A percentile compares a stretch with the other conserved stretches of the same genome.
These are phyloP conservation scores for Centaurea solstitialis DNA, from an alignment of 129 eudicot species.

Conservation along the genomic window DNA sequence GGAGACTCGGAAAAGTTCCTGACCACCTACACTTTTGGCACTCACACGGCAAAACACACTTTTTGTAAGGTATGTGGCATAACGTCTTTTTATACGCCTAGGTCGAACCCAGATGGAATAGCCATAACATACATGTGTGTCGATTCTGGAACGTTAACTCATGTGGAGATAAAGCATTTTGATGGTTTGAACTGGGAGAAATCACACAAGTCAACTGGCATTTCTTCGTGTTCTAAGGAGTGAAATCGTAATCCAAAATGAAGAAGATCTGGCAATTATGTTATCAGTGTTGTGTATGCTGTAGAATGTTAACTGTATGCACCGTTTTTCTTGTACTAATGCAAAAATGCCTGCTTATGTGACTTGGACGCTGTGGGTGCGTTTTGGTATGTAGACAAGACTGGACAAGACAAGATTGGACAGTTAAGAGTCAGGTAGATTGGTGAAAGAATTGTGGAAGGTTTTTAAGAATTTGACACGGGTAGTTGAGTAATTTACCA, in stretches of 20 bases:
- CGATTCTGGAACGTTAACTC: slow-evolving; percentile 70
- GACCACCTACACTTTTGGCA: slow-evolving; percentile 84
- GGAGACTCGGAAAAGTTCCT: slow-evolving; percentile 58
- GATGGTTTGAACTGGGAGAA: slow-evolving; percentile 87
- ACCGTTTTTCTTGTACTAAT: neutral
- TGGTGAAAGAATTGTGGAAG: neutral
- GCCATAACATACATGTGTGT: slow-evolving; percentile 65
- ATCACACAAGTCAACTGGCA: slow-evolving; percentile 53
- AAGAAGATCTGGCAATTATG: neutral
- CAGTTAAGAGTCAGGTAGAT: neutral
- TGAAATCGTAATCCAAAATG: neutral
- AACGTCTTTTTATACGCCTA: slow-evolving; percentile 79
- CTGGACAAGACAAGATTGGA: neutral
- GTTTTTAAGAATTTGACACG: no score
- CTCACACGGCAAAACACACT: slow-evolving; percentile 84
- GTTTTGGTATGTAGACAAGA: neutral
- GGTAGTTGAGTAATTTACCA: no score
- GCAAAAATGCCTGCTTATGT: neutral
- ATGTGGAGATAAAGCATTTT: slow-evolving; percentile 63
- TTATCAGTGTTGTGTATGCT: neutral
- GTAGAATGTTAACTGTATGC: neutral
- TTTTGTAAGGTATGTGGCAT: slow-evolving; percentile 92
- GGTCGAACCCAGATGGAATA: slow-evolving; percentile 85
- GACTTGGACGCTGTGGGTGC: neutral
- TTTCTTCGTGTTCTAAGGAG: slow-evolving; percentile 58